Evolutionary conservation across 768 basidiomycete species (phyloP), one percentile per base, ranked within the genome.

Genomic region (Lactarius evosmus): DNA sequence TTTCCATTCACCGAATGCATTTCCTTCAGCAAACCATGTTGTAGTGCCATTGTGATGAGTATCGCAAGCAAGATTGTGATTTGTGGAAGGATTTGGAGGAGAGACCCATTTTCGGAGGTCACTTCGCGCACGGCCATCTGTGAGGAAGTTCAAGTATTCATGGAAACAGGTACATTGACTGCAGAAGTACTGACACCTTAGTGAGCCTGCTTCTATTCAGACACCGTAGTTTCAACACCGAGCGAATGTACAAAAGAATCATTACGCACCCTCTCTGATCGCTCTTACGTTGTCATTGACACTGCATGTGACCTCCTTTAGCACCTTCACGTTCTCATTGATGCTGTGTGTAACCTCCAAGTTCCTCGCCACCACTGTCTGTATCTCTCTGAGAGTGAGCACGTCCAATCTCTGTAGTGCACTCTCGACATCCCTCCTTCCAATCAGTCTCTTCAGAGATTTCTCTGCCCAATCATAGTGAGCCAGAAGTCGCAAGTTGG

Each of bases 31-130:
- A 11, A 62, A 62, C 61, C 61, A 62, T 0, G n/a, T 14, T 30
- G 61, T 36, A 3, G 61, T 57, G 9, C 56, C 56, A 14, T 52
- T 7, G 25, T 52, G 50, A 0, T 53, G 62, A 4, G 14, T 36
- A 0, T 38, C 50, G 19, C n/a, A 27, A 5, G 62, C 49, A 12
- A 34, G 40, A 14, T 51, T 56, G 36, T 62, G 61, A 19, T 57
- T 62, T 34, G 41, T 50, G 2, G 61, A 62, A 38, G 55, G 56
- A 33, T 62, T 40, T 1, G 61, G 61, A 16, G 56, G 55, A 51
- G 46, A 5, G 12, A 63, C 49, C 62, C 62, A 63, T 17, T 8
- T 41, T 19, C 50, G 49, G 1, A 57, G 38, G 3, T 58, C 5
- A 0, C 17, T 11, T 33, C 50, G 56, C 1, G 25, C 33, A 0